Percentiles rank a stretch among this genome's conserved stretches.
phyloP scores from a whole-genome alignment of 305 asterid species.

The Rubia tinctorum region DNA sequence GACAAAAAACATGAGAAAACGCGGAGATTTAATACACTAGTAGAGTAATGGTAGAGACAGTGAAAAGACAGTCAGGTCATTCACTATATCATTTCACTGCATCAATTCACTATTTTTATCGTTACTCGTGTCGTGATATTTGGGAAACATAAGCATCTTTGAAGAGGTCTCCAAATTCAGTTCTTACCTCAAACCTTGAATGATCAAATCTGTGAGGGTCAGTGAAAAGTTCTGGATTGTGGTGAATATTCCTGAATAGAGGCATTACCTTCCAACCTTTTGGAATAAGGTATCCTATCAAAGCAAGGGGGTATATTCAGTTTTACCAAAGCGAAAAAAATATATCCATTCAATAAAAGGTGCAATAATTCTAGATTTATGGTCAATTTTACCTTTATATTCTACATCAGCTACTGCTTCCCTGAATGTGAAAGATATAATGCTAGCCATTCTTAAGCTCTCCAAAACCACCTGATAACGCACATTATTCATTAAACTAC shows the following conservation, averaged over 20 bases:
- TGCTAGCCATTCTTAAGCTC: slow-evolving; percentile 87
- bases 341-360: not conserved
- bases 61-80: not conserved
- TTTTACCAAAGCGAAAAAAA: not conserved
- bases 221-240: slow-evolving; percentile 69
- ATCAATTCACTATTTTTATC: no score
- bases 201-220: slow-evolving; percentile 77
- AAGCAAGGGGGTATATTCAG: not conserved
- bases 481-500: not conserved
- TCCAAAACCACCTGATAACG: slow-evolving; percentile 64
- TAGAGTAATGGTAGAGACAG: not conserved
- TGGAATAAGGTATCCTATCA: slow-evolving; percentile 73
- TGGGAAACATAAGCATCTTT: not conserved
- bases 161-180: not conserved
- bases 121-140: no score
- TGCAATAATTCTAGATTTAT: not conserved
- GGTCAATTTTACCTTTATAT: slow-evolving; percentile 58
- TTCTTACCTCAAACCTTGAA: slow-evolving; percentile 71
- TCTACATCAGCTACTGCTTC: slow-evolving; percentile 89
- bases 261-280: slow-evolving; percentile 99
- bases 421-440: slow-evolving; percentile 85
- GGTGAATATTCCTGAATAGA: slow-evolving; percentile 88
- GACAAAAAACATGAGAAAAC: not conserved
- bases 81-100: no score
- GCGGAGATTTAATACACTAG: not conserved